Percentiles rank a stretch among this genome's conserved stretches.
These are phyloP conservation scores for Pochonia chlamydosporia DNA, from an alignment of 2,329 filamentous ascomycete species.

Conservation along the genomic window DNA sequence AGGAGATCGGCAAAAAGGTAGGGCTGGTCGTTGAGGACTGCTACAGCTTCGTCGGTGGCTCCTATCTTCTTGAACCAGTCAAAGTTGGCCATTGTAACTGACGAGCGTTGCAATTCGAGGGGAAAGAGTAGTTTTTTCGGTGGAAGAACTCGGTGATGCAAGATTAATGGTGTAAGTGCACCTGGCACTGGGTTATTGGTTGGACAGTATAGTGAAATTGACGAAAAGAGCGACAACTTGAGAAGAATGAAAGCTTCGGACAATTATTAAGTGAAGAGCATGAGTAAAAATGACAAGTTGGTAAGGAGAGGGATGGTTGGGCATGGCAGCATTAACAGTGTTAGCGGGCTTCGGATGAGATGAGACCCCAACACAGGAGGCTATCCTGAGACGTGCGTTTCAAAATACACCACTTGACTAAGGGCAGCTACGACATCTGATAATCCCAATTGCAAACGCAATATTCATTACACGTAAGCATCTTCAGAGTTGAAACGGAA, in stretches of 20 bases:
- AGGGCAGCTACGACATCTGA: too few relatives aligned
- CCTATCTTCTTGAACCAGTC: constrained; percentile 52
- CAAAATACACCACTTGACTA: constrained; percentile 1
- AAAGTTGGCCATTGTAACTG: constrained; percentile 42
- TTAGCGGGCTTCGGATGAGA: neutral
- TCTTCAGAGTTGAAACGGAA: too few relatives aligned
- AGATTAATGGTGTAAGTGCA: neutral
- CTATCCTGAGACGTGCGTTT: constrained; percentile 13
- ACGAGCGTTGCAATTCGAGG: neutral
- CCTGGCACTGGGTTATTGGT: neutral
- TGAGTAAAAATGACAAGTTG: too few relatives aligned
- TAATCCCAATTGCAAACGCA: too few relatives aligned
- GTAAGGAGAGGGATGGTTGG: neutral
- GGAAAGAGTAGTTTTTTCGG: neutral
- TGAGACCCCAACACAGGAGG: constrained; percentile 8
- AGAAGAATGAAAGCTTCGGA: too few relatives aligned
- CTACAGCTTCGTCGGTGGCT: constrained; percentile 52
- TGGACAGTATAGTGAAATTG: too few relatives aligned
- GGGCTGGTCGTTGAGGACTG: constrained; percentile 56
- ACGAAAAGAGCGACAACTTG: too few relatives aligned
- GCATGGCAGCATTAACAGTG: neutral
- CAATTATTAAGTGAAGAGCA: too few relatives aligned
- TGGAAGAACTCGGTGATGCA: too few relatives aligned
- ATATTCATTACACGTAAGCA: too few relatives aligned
- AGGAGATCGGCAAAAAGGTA: constrained; percentile 52